Conservation (phyloP, 2,329 filamentous ascomycete species). For the Arachnomyces sp. region DNA sequence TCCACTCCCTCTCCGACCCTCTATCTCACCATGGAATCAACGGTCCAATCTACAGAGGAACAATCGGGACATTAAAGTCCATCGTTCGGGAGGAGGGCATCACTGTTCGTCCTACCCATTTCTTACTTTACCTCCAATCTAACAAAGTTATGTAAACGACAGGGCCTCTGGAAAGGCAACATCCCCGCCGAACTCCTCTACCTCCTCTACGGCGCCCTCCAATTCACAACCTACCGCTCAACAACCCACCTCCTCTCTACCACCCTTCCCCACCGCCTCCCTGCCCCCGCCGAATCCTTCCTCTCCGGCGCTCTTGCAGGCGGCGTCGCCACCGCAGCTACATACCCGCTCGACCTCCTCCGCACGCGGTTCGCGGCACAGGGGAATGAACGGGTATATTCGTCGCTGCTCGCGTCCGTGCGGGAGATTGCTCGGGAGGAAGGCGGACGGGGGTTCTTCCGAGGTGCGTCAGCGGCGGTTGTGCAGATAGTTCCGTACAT, state of each 20-base stretch:
- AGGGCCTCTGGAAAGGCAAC: slow-evolving; percentile 92
- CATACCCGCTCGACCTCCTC: slow-evolving; percentile 88
- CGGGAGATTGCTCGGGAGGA: slow-evolving; percentile 66
- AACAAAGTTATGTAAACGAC: slow-evolving; percentile 2
- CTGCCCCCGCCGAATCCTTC: slow-evolving; percentile 67
- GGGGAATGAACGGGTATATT: slow-evolving; percentile 70
- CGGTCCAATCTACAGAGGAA: slow-evolving; percentile 54
- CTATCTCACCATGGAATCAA: slow-evolving; percentile 45
- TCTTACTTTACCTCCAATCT: not conserved
- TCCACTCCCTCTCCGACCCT: slow-evolving; percentile 72
- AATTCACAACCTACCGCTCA: slow-evolving; percentile 82
- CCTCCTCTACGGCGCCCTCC: slow-evolving; percentile 76
- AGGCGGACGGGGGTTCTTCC: slow-evolving; percentile 74
- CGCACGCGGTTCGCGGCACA: slow-evolving; percentile 96
- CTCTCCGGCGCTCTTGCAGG: slow-evolving; percentile 75
- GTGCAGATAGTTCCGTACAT: slow-evolving; percentile 91
- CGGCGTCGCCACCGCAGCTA: slow-evolving; percentile 68
- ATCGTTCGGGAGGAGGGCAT: slow-evolving; percentile 77
- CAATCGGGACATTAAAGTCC: slow-evolving; percentile 62
- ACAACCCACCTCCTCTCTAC: slow-evolving; percentile 58
- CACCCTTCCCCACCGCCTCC: slow-evolving; percentile 43
- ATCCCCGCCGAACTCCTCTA: slow-evolving; percentile 93
- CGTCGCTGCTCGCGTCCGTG: slow-evolving; percentile 59
- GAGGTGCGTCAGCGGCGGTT: slow-evolving; percentile 71
- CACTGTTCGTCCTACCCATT: slow-evolving; percentile 38